Base-by-base conservation (phyloP, 2,329 filamentous ascomycete species). In the Pyrenochaeta sp. region DNA sequence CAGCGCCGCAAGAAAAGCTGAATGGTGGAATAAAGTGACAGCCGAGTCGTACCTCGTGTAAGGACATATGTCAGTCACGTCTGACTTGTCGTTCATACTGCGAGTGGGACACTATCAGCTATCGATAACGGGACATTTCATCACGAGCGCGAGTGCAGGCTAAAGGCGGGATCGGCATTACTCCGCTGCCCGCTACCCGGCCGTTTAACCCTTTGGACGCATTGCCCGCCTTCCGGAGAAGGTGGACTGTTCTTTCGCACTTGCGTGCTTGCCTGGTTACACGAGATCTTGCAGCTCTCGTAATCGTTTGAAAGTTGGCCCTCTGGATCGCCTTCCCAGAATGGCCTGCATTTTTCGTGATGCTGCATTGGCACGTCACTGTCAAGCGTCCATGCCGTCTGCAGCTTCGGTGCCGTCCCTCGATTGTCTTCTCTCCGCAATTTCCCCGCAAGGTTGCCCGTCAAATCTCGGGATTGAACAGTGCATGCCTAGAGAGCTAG, bases 161-260 rank as follows among this genome's bases (percentile, higher is more conserved):
- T 62, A 65, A 56, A 53, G 13, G 32, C 58, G 59, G 69, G 67
- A 71, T 72, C 63, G 49, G 51, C 65, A 62, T 66, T 75, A 22
- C 32, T 24, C 72, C 73, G 73, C 59, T 50, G 68, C 65, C 72
- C 72, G 64, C 34, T 49, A 32, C 44, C 49, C 44, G 44, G 45
- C 42, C 56, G 58, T 50, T 49, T 27, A 19, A 27, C 45, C 37
- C 30, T 25, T 27, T 36, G 28, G 7, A 52, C 44, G 59, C 49
- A 30, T 64, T n/a, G 30, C 32, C 65, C 58, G 57, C 30, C 4
- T 49, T 28, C 27, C 40, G 43, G 25, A 44, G 42, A 27, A 44
- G 12, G 19, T 19, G 19, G 7, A 13, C 25, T 44, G 24, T 27
- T 44, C 12, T 25, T 25, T 6, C 40, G 15, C n/a, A 19, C 19